Evolutionary conservation across 495 filamentous ascomycete genomes (phyloP).

Genomic region (Hypoxylon intermedium): DNA sequence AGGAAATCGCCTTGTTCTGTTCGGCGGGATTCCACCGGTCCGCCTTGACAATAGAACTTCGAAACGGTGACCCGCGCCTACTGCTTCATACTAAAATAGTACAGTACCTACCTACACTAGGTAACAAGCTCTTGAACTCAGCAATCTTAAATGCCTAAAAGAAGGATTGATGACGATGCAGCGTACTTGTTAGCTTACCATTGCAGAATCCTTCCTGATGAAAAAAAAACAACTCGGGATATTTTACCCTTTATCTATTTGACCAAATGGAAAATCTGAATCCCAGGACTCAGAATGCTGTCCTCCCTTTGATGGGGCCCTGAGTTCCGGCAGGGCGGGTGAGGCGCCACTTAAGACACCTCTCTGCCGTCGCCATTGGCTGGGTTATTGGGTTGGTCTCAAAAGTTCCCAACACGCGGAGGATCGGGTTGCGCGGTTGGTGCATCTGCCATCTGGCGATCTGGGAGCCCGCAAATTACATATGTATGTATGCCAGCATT

Average conservation of each 20-base stretch:
- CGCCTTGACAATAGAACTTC: not conserved
- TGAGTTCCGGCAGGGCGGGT: not conserved
- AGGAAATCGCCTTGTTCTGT: too few species aligned
- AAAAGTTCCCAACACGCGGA: slow-evolving; percentile 7
- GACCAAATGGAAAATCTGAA: too few species aligned
- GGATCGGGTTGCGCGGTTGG: slow-evolving; percentile 1
- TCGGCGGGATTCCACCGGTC: not conserved
- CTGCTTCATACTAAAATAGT: slow-evolving; percentile 19
- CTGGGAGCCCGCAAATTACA: not conserved
- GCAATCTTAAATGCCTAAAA: too few species aligned
- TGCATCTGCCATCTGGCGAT: not conserved
- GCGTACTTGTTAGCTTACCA: not conserved
- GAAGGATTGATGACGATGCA: not conserved
- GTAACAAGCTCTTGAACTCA: too few species aligned
- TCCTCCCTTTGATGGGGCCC: not conserved
- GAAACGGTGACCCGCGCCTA: slow-evolving; percentile 2
- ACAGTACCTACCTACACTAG: too few species aligned
- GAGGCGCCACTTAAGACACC: not conserved
- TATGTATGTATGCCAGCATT: not conserved
- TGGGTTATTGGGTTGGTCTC: not conserved
- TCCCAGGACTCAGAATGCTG: too few species aligned
- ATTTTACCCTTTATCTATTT: too few species aligned
- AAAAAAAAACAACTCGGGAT: too few species aligned
- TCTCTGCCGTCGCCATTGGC: not conserved
- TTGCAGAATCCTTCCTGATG: slow-evolving; percentile 7